Conservation (phyloP, 192 early-diverging fungal species). For the Coemansia sp. region DNA sequence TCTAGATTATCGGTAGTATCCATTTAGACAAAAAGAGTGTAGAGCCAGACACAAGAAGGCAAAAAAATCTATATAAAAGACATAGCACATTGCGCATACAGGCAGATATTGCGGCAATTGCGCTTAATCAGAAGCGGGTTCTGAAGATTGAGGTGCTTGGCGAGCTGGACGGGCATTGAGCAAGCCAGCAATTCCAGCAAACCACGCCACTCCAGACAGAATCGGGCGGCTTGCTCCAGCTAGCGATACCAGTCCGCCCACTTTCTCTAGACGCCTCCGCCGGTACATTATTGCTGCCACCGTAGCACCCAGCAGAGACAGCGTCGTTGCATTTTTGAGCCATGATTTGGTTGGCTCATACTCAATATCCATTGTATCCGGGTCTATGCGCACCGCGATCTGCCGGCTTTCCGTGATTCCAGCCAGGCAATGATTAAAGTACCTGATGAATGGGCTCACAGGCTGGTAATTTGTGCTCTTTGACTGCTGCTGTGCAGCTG, state of each 20-base stretch:
- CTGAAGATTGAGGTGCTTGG: background rate
- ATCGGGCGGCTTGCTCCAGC: conserved; percentile 44
- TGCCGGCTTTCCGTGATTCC: conserved; percentile 41
- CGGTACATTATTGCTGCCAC: conserved; percentile 30
- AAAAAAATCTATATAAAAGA: conserved; percentile 3
- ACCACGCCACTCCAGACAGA: conserved; percentile 36
- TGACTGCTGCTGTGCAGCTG: background rate
- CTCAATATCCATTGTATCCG: conserved; percentile 18
- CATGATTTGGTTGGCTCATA: conserved; percentile 45
- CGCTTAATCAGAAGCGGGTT: background rate
- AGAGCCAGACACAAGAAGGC: background rate
- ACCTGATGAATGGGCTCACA: conserved; percentile 22
- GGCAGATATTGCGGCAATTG: background rate
- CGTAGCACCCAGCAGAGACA: conserved; percentile 20
- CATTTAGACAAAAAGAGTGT: background rate
- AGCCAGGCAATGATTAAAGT: conserved; percentile 36
- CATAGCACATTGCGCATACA: conserved; percentile 1
- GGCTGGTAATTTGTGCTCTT: background rate
- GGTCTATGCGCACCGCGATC: conserved; percentile 37
- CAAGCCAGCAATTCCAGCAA: conserved; percentile 26
- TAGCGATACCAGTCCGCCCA: conserved; percentile 40
- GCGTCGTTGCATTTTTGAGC: conserved; percentile 20
- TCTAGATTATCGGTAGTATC: background rate
- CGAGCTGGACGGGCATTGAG: conserved; percentile 33
- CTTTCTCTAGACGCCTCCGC: conserved; percentile 26